Base-by-base conservation (phyloP, 2,329 filamentous ascomycete species). In the Coniochaeta ligniaria region DNA sequence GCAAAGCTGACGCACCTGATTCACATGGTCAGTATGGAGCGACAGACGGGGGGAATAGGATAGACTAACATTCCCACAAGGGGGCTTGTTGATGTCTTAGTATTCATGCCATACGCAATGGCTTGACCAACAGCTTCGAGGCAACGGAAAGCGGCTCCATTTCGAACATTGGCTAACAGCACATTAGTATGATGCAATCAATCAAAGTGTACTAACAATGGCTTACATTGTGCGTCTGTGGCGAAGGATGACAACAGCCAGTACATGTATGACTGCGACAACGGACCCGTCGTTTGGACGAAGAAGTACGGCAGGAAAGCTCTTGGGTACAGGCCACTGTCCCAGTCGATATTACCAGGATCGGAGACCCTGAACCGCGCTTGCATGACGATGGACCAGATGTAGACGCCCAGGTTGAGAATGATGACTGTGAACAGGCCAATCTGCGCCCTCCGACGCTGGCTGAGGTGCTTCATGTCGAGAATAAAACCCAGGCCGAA, bases 361-460 rank as follows among this genome's bases (percentile, higher is more conserved):
- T 71, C 64, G 2, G 70, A 58, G 35, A 45, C 61, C 36, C 76
- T 72, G 63, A 80, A 80, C 22, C 66, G 67, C 9, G 67, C 68
- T 63, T 80, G 76, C 73, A 80, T 80, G 22, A 78, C 69, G 58
- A 80, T 78, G 1, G 77, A 79, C 78, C 78, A 80, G 61, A 80
- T 76, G 58, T 80, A 80, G 0, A 79, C 78, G n/a, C 75, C 78
- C 5, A 76, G 63, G 52, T 80, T 80, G 7, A 78, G 72, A n/a
- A 76, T 66, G 2, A 78, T 73, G 6, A 80, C 76, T 3, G 71
- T 75, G 62, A 75, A 75, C 7, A 80, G 72, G 56, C 77, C 78
- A 5, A 76, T 61, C 60, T 80, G 77, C 17, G 77, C 78, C 14
- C 78, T 73, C 22, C 78, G 75, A 9, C 78, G 73, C 59, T 77